Evolutionary conservation across 345 rosid species (phyloP).

Genomic region (Triadica sebifera): DNA sequence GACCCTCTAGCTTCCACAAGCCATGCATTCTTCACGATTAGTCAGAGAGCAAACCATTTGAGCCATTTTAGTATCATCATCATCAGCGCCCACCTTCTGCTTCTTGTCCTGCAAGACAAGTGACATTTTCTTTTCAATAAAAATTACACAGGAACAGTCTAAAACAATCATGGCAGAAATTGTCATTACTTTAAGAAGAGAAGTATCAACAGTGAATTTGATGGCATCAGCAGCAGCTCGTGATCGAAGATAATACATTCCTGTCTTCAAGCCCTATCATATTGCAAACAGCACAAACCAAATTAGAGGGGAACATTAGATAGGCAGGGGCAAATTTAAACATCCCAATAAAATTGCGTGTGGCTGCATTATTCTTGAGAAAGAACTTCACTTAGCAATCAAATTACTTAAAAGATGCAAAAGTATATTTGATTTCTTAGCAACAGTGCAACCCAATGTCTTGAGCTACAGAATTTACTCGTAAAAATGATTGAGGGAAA

Average conservation of each 20-base stretch:
- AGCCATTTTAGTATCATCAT: slow-evolving; percentile 63
- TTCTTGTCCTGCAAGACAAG: slow-evolving; percentile 44
- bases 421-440: too few species aligned
- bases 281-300: background rate
- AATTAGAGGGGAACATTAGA: background rate
- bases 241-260: slow-evolving; percentile 87
- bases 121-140: background rate
- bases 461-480: too few species aligned
- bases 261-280: slow-evolving; percentile 77
- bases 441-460: too few species aligned
- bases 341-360: too few species aligned
- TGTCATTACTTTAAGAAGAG: slow-evolving; percentile 52
- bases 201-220: slow-evolving; percentile 88
- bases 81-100: slow-evolving; percentile 30
- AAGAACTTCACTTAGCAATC: too few species aligned
- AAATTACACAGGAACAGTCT: background rate
- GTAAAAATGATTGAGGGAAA: too few species aligned
- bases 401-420: too few species aligned
- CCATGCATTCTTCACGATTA: slow-evolving; percentile 79
- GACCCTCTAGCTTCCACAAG: slow-evolving; percentile 67
- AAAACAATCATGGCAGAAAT: background rate
- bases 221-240: slow-evolving; percentile 99
- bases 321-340: too few species aligned
- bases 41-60: slow-evolving; percentile 87
- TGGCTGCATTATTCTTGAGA: too few species aligned